Conservation (phyloP, 306 rosid genomes). For the Trifolium subterraneum region DNA sequence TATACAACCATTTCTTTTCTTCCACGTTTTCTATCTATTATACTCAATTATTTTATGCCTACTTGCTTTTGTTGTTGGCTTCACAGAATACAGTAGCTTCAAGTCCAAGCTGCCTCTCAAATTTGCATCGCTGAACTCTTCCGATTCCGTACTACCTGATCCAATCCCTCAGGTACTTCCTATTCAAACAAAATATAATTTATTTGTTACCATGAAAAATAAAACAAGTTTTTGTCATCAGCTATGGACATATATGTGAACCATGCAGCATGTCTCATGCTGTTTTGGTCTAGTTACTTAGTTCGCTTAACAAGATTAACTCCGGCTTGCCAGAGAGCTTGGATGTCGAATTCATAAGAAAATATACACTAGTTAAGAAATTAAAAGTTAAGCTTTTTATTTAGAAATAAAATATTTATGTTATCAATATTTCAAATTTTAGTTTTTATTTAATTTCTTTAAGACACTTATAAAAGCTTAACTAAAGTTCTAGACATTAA, state of each 20-base stretch:
- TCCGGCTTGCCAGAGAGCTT: too few relatives aligned
- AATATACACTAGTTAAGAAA: too few relatives aligned
- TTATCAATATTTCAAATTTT: too few relatives aligned
- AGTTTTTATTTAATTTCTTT: too few relatives aligned
- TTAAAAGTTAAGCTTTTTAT: too few relatives aligned
- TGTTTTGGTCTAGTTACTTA: not conserved
- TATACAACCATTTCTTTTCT: not conserved
- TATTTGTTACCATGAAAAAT: not conserved
- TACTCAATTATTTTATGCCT: not conserved
- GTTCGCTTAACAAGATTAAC: too few relatives aligned
- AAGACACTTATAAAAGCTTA: too few relatives aligned
- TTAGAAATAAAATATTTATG: too few relatives aligned
- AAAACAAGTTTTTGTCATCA: not conserved
- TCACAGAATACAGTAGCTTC: slow-evolving; percentile 42
- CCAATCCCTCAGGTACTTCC: slow-evolving; percentile 50
- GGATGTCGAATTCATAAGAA: too few relatives aligned
- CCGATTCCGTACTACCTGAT: slow-evolving; percentile 50
- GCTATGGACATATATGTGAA: not conserved
- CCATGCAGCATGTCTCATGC: not conserved
- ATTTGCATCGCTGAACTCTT: slow-evolving; percentile 43
- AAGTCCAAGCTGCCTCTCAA: slow-evolving; percentile 39
- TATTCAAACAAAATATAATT: not conserved
- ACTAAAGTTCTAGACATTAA: too few relatives aligned
- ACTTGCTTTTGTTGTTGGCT: not conserved
- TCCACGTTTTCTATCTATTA: not conserved